Base-by-base conservation (phyloP, 2,329 filamentous ascomycete genomes). In the Aotearoamyces nothofagi region DNA sequence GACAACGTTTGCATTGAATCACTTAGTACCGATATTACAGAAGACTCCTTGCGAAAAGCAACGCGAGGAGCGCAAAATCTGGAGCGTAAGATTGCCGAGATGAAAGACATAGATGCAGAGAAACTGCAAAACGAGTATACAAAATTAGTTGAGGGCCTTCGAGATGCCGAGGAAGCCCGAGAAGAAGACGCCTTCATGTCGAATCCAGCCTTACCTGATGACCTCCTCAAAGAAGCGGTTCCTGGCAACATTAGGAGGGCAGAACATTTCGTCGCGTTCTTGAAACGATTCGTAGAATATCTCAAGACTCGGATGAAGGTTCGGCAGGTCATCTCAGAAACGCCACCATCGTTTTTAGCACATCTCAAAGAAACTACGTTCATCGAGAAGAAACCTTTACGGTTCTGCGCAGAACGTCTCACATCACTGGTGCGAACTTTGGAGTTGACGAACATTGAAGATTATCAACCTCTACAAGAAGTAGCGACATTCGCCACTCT, bases 1-100 rank as follows among this genome's bases (percentile, higher is more conserved):
- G 90, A 98, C 63, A 98, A 98, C 49, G 90, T 98, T 34, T 98
- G 92, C 51, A 98, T 98, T 41, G 90, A 98, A 49, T 87, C 90
- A 2, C 60, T 96, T 9, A 98, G 90, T 47, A 96, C 93, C 23
- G 90, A 98, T 45, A 70, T 98, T 33, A 96, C 87, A 0, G 86
- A 98, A 49, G 90, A 96, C 42, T 94, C 87, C 0, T 54, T 98
- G 30, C 72, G 86, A 13, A 92, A 83, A 55, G 90, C 90, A 12
- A 86, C 84, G 2, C 69, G 84, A 39, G 90, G 90, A 4, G 92
- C 87, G 9, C 78, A 78, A 39, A 96, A 92, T 41, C 61, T 98
- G 1, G 90, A 98, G 49, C 72, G 71, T 16, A 93, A 79, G 49
- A 94, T 98, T 41, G 69, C 70, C 4, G 83, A 96, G 41, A 92